phyloP scores from a whole-genome alignment of 768 basidiomycete species.

The Gyrodon lividus region DNA sequence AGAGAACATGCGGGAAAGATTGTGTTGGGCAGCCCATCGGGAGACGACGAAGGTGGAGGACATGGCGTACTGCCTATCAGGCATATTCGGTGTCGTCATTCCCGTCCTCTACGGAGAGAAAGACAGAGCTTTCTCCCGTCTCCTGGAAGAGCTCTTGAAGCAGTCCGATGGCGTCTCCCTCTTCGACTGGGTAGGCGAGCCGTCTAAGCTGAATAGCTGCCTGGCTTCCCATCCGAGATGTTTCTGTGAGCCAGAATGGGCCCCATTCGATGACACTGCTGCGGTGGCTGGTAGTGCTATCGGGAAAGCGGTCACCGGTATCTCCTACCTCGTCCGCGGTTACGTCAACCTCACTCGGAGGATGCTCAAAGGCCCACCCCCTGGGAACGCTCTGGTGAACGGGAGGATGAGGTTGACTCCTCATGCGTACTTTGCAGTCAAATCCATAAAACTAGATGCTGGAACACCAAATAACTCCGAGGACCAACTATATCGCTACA shows the following conservation, averaged over 20 bases:
- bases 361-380: neutral
- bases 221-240: conserved; percentile 7
- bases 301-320: neutral
- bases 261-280: neutral
- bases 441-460: too few species aligned
- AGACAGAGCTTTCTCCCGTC: conserved; percentile 5
- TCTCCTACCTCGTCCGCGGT: neutral
- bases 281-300: neutral
- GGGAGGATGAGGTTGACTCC: neutral
- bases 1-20: neutral
- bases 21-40: neutral
- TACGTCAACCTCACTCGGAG: neutral
- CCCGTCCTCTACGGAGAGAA: neutral
- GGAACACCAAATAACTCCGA: too few species aligned
- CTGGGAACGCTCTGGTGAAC: neutral
- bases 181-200: conserved; percentile 9
- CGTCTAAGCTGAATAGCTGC: conserved; percentile 2
- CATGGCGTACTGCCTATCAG: neutral
- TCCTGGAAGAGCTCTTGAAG: conserved; percentile 5
- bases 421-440: neutral
- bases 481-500: neutral
- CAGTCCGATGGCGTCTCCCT: conserved; percentile 4
- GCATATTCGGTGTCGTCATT: neutral
- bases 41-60: neutral
- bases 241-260: neutral